Evolutionary conservation across 306 rosid species (phyloP).

Genomic region (Mimosa bimucronata): DNA sequence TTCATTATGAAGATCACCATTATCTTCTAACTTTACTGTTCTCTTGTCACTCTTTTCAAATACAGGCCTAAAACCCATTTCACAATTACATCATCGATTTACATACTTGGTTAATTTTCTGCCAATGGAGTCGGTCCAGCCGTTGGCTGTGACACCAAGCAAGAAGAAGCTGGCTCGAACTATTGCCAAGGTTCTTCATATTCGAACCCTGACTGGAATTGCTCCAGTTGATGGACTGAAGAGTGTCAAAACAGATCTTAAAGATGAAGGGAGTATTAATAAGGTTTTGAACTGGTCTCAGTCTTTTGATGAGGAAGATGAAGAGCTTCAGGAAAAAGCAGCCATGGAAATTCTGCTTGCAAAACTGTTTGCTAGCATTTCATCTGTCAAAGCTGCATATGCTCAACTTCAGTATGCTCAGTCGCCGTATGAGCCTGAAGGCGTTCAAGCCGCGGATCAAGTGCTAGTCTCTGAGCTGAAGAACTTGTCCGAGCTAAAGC

Average conservation of each 20-base stretch:
- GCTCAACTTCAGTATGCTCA: constrained; percentile 80
- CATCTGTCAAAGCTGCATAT: constrained; percentile 78
- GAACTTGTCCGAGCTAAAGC: constrained; percentile 77
- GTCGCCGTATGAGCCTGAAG: constrained; percentile 76
- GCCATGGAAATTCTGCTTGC: constrained; percentile 68
- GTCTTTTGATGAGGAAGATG: constrained; percentile 46
- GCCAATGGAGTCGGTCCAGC: constrained; percentile 79
- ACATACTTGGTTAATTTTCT: constrained; percentile 27
- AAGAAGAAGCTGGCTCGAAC: constrained; percentile 69
- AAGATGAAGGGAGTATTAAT: constrained; percentile 33
- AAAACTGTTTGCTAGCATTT: constrained; percentile 67
- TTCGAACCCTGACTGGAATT: constrained; percentile 52
- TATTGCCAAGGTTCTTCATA: constrained; percentile 75
- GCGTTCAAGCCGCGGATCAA: constrained; percentile 72
- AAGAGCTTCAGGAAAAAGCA: constrained; percentile 58
- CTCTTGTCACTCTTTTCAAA: constrained; percentile 30
- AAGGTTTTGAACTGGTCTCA: constrained; percentile 39
- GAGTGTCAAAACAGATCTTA: constrained; percentile 47
- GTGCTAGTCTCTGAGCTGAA: constrained; percentile 59
- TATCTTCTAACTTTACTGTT: constrained; percentile 39
- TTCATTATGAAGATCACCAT: constrained; percentile 51
- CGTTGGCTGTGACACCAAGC: constrained; percentile 58
- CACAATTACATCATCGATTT: constrained; percentile 21
- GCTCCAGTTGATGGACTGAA: constrained; percentile 57
- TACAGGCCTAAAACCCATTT: constrained; percentile 10